A percentile compares a stretch with the other conserved stretches of the same genome.
Evolutionary conservation across 768 basidiomycete genomes (phyloP).

Genomic region (Flagelloscypha sp.): DNA sequence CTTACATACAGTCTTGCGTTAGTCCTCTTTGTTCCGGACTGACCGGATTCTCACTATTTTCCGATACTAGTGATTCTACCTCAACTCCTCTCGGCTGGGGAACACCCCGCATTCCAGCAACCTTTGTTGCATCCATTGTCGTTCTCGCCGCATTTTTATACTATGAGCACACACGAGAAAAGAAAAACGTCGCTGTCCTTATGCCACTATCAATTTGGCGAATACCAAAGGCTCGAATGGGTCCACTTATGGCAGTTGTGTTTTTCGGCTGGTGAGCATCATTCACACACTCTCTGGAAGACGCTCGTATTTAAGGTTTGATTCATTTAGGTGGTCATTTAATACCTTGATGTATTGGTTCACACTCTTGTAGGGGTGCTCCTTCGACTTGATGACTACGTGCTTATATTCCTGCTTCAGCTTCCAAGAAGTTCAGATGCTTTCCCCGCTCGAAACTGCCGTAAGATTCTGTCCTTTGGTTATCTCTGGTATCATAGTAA

Average conservation of each 20-base stretch:
- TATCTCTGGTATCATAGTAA: conserved; percentile 17
- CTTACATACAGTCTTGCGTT: conserved; percentile 22
- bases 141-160: conserved; percentile 15
- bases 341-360: conserved; percentile 20
- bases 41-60: neutral
- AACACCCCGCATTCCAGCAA: conserved; percentile 18
- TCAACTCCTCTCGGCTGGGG: conserved; percentile 19
- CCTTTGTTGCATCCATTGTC: conserved; percentile 14
- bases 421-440: conserved; percentile 16
- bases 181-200: conserved; percentile 13
- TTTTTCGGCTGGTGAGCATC: conserved; percentile 16
- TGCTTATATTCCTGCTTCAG: conserved; percentile 2
- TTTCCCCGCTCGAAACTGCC: conserved; percentile 23
- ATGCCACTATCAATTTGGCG: conserved; percentile 21
- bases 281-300: neutral
- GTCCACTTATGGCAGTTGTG: conserved; percentile 16
- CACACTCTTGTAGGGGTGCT: conserved; percentile 16
- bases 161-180: conserved; percentile 18
- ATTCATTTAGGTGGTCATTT: conserved; percentile 17
- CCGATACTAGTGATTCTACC: conserved; percentile 15
- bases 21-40: conserved; percentile 4
- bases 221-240: conserved; percentile 19
- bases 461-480: conserved; percentile 25
- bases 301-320: neutral
- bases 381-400: neutral